phyloP scores from a whole-genome alignment of 805 yeast genomes.

The Yamadazyma olivae region DNA sequence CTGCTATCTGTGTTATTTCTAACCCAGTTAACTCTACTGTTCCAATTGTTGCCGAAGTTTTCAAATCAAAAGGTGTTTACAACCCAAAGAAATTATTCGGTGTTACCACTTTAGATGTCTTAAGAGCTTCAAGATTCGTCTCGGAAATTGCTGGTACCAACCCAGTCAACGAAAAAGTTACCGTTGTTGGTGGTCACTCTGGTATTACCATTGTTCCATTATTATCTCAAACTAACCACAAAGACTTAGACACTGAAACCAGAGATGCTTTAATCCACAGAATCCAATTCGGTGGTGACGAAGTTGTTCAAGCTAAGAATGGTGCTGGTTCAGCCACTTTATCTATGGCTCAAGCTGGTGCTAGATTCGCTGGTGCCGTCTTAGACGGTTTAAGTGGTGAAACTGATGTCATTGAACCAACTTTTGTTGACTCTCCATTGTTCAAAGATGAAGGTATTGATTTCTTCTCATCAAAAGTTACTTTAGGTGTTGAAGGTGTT shows the following conservation, averaged over 20 bases:
- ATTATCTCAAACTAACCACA: constrained; percentile 78
- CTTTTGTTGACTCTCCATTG: constrained; percentile 78
- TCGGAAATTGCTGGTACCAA: constrained; percentile 64
- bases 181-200: constrained; percentile 97
- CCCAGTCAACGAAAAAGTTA: constrained; percentile 74
- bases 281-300: constrained; percentile 96
- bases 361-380: constrained; percentile 65
- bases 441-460: constrained; percentile 88
- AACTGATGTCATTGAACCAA: constrained; percentile 60
- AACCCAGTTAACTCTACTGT: constrained; percentile 98
- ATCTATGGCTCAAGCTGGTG: constrained; percentile 93
- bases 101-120: constrained; percentile 91
- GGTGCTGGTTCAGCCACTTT: constrained; percentile 94
- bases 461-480: constrained; percentile 93
- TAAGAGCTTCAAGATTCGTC: constrained; percentile 86
- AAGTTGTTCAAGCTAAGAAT: constrained; percentile 88
- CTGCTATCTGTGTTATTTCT: constrained; percentile 77
- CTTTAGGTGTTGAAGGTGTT: constrained; percentile 91
- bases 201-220: constrained; percentile 95
- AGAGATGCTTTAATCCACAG: constrained; percentile 66
- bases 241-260: constrained; percentile 40
- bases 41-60: constrained; percentile 92
- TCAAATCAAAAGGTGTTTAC: constrained; percentile 81
- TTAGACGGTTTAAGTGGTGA: constrained; percentile 64
- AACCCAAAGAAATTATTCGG: constrained; percentile 91